Conservation (phyloP, 148 eudicot species). For the Rhododendron mucronatum region DNA sequence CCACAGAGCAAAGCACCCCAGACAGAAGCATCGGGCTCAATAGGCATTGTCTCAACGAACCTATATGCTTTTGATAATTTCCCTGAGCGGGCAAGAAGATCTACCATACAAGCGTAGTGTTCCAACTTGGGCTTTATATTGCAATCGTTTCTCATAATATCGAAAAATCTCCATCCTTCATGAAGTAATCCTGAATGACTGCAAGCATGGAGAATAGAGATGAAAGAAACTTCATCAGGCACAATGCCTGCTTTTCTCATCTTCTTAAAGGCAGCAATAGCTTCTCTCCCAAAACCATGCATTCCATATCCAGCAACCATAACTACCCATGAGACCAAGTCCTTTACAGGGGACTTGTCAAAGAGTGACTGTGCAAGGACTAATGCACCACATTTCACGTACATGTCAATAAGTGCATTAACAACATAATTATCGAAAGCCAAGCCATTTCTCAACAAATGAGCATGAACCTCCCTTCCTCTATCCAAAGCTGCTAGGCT, state of each 20-base stretch:
- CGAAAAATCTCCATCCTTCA: conserved; percentile 48
- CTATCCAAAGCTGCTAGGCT: conserved; percentile 43
- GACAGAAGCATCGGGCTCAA: conserved; percentile 43
- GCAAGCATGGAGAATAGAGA: conserved; percentile 51
- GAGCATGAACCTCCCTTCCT: conserved; percentile 58
- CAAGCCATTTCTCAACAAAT: conserved; percentile 36
- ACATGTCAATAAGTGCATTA: conserved; percentile 75
- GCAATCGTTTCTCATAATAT: conserved; percentile 39
- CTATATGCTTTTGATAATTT: conserved; percentile 46
- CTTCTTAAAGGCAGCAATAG: conserved; percentile 33
- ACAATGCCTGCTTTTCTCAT: conserved; percentile 43
- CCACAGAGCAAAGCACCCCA: conserved; percentile 67
- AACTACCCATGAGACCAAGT: conserved; percentile 57
- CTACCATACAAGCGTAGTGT: conserved; percentile 66
- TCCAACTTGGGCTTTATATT: conserved; percentile 51
- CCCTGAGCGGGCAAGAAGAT: conserved; percentile 59
- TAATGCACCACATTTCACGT: conserved; percentile 52
- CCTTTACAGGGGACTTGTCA: conserved; percentile 36
- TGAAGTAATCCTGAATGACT: conserved; percentile 56
- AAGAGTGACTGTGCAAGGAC: conserved; percentile 41
- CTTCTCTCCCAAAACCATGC: conserved; percentile 59
- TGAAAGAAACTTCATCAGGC: conserved; percentile 45
- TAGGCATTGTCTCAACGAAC: conserved; percentile 44
- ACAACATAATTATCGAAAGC: conserved; percentile 36
- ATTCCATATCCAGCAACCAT: conserved; percentile 67